A percentile compares a stretch with the other conserved stretches of the same genome.
phyloP scores from a whole-genome alignment of 441 rosid species.

The Jatropha podagrica region DNA sequence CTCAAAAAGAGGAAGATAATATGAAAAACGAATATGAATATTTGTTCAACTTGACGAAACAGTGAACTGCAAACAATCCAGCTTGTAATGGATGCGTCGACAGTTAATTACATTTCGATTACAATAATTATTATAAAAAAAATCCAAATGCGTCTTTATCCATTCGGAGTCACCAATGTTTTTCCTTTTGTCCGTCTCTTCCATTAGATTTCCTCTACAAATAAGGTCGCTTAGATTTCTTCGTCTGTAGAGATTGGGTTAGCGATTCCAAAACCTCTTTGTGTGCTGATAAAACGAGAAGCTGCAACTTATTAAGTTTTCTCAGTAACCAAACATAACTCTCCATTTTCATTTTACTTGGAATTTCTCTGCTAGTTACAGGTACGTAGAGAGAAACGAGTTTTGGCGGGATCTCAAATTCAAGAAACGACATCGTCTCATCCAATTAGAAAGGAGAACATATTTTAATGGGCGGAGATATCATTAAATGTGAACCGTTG shows the following conservation, averaged over 20 bases:
- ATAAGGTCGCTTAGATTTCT: slow-evolving; percentile 21
- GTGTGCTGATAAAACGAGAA: slow-evolving; percentile 22
- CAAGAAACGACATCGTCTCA: slow-evolving; percentile 1
- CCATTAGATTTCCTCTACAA: neutral
- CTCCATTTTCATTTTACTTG: neutral
- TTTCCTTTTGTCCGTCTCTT: neutral
- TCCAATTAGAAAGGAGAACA: no score
- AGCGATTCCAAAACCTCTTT: slow-evolving; percentile 12
- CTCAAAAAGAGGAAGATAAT: neutral
- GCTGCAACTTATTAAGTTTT: slow-evolving; percentile 11
- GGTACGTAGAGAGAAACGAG: neutral
- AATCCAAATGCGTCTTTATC: slow-evolving; percentile 20
- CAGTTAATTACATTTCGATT: slow-evolving; percentile 2
- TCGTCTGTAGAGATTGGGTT: slow-evolving; percentile 28
- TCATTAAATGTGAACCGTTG: neutral
- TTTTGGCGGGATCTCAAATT: slow-evolving; percentile 18
- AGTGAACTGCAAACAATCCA: slow-evolving; percentile 3
- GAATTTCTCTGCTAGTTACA: neutral
- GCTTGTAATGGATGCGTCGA: neutral
- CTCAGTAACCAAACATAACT: slow-evolving; percentile 20
- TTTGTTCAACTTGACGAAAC: slow-evolving; percentile 11
- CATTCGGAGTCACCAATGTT: slow-evolving; percentile 22
- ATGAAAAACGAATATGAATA: no score
- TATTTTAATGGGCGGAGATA: neutral
- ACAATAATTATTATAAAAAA: neutral